phyloP scores from a whole-genome alignment of 2,329 filamentous ascomycete genomes.

The Coleophoma crateriformis region DNA sequence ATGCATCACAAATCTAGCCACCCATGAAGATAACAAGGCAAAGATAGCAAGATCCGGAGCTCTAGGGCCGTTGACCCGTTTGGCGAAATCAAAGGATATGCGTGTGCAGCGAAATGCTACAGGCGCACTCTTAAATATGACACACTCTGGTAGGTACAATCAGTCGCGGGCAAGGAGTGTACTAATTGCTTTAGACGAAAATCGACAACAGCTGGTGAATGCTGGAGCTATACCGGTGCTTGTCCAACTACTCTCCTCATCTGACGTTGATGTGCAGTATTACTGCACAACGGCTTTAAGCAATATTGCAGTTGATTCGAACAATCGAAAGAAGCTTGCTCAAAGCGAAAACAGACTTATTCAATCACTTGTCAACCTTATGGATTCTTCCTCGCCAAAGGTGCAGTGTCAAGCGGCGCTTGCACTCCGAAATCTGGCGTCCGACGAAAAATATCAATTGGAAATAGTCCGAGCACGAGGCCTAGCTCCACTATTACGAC shows the following conservation, averaged over 20 bases:
- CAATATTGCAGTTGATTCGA: constrained; percentile 94
- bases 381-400: constrained; percentile 96
- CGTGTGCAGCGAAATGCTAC: constrained; percentile 96
- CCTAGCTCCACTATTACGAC: constrained; percentile 75
- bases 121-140: constrained; percentile 96
- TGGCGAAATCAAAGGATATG: constrained; percentile 98
- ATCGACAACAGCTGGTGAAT: constrained; percentile 93
- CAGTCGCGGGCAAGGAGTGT: too few relatives aligned
- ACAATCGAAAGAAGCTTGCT: constrained; percentile 85
- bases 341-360: constrained; percentile 88
- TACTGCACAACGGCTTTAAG: constrained; percentile 98
- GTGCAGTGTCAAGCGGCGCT: constrained; percentile 97
- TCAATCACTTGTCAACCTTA: constrained; percentile 88
- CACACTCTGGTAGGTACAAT: constrained; percentile 74
- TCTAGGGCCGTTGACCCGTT: constrained; percentile 78
- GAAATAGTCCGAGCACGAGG: constrained; percentile 92
- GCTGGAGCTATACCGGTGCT: constrained; percentile 97
- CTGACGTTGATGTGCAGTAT: constrained; percentile 97
- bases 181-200: constrained; percentile 65
- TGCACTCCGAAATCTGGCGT: constrained; percentile 89
- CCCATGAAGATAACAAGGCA: constrained; percentile 98
- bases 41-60: constrained; percentile 96
- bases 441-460: constrained; percentile 97
- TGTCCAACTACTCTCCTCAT: constrained; percentile 86
- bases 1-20: constrained; percentile 96